Evolutionary conservation across 164 flowering plant species (phyloP).

Genomic region (Magnolia kwangsiensis): DNA sequence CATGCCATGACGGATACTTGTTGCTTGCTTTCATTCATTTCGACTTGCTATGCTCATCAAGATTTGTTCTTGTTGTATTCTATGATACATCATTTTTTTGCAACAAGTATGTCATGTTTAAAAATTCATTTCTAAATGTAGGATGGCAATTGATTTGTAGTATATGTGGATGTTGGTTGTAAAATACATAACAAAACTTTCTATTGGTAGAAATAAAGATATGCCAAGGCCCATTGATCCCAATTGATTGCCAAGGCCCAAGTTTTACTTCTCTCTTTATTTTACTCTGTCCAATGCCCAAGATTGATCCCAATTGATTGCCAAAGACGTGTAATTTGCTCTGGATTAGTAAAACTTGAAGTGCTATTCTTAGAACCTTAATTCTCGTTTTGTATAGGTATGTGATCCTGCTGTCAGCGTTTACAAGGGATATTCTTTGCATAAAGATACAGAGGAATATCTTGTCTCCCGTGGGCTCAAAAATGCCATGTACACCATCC

Average conservation of each 20-base stretch:
- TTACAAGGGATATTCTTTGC: constrained; percentile 65
- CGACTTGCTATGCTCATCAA: no score
- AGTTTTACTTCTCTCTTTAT: background rate
- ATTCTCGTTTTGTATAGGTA: constrained; percentile 38
- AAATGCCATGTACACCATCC: constrained; percentile 67
- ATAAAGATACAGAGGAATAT: constrained; percentile 64
- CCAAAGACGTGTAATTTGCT: background rate
- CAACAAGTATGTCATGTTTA: no score
- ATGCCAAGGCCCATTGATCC: background rate
- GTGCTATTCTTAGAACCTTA: background rate
- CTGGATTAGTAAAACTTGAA: background rate
- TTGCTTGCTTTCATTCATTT: no score
- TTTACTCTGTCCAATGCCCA: background rate
- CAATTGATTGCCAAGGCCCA: no score
- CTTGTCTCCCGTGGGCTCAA: constrained; percentile 64
- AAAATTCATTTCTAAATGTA: no score
- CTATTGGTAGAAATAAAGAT: no score
- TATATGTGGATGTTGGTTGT: background rate
- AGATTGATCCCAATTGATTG: background rate
- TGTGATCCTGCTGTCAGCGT: constrained; percentile 83
- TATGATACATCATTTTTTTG: no score
- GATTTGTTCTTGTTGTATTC: no score
- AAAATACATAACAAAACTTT: no score
- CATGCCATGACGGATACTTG: no score
- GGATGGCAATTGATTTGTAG: background rate